Evolutionary conservation across 148 eudicot species (phyloP), one percentile per base, ranked within the genome.

Genomic region (Rhododendron mucronatum): DNA sequence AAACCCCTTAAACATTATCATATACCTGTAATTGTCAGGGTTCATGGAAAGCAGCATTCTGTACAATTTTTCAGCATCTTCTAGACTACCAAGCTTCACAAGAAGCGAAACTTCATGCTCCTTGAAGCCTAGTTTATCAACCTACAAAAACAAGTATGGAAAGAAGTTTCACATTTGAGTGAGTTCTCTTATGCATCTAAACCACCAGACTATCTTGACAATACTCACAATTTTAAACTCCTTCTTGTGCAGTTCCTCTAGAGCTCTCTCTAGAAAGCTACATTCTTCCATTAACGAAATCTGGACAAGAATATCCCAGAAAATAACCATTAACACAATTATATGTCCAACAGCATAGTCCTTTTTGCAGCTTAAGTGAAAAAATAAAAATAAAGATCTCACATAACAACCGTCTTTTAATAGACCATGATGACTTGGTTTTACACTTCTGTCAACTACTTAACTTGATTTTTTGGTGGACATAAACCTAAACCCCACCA

Each of bases 11-110:
- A 71, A 79, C 79, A 45, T 59, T 30, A 23, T 48, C 45, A 84
- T 78, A 45, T 84, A 97, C 99, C 98, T 93, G 88, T 97, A 97
- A 90, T 97, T 95, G 91, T 97, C 99, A 86, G 99, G 98, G 88
- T 97, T 97, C 96, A 95, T 91, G 13, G 95, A 91, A 85, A 97
- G 98, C 88, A 97, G 91, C 85, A 85, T 82, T 89, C 89, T 91
- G 83, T 92, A 97, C 77, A 91, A 85, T 89, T 87, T 91, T 79
- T 92, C 95, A 85, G 96, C 98, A 90, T 95, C 96, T 85, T 93
- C 96, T 69, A 91, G 82, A 78, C 81, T 91, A 87, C 91, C 89
- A 86, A 95, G 96, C 92, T 95, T 97, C 88, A 93, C 90, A 86
- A 97, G 92, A 87, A 97, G 98, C 87, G 94, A 92, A 87, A 91